These are phyloP conservation scores for Cordyceps cateniannulata DNA, from an alignment of 2,329 filamentous ascomycete species.

Conservation along the genomic window DNA sequence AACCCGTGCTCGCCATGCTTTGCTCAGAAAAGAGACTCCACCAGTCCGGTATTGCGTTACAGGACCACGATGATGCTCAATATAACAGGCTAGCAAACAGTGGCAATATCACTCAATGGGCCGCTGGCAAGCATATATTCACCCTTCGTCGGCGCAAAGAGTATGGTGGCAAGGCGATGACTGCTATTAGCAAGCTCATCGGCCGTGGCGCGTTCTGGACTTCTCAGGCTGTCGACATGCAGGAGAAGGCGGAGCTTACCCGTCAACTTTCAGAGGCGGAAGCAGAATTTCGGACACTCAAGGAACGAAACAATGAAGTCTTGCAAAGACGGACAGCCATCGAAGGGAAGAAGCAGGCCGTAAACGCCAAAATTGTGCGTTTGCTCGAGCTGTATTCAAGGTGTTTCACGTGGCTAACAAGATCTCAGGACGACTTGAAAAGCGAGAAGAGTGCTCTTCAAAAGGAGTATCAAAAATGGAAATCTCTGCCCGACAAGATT, in stretches of 20 bases:
- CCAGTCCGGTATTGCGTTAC: slow-evolving; percentile 56
- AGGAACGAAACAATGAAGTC: slow-evolving; percentile 24
- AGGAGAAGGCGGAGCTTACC: slow-evolving; percentile 56
- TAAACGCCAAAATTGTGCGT: slow-evolving; percentile 26
- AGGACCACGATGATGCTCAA: slow-evolving; percentile 59
- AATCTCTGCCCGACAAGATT: slow-evolving; percentile 63
- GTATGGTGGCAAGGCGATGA: slow-evolving; percentile 69
- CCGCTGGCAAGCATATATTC: slow-evolving; percentile 59
- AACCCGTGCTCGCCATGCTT: slow-evolving; percentile 79
- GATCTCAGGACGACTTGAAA: slow-evolving; percentile 41
- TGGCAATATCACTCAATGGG: slow-evolving; percentile 58
- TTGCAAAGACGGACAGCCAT: slow-evolving; percentile 29
- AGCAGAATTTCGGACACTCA: slow-evolving; percentile 26
- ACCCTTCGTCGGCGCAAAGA: slow-evolving; percentile 65
- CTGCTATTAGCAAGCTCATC: slow-evolving; percentile 60
- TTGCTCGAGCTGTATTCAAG: slow-evolving; percentile 13
- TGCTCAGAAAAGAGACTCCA: slow-evolving; percentile 68
- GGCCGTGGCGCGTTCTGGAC: slow-evolving; percentile 64
- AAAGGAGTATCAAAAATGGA: slow-evolving; percentile 56
- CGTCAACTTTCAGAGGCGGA: slow-evolving; percentile 41
- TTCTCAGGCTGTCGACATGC: slow-evolving; percentile 64
- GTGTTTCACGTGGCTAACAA: slow-evolving; percentile 17
- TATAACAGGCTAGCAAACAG: slow-evolving; percentile 57
- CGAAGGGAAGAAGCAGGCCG: slow-evolving; percentile 31
- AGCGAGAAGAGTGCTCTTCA: slow-evolving; percentile 63